Evolutionary conservation across 208 protist species (phyloP).

Genomic region (Phytomonas sp.): DNA sequence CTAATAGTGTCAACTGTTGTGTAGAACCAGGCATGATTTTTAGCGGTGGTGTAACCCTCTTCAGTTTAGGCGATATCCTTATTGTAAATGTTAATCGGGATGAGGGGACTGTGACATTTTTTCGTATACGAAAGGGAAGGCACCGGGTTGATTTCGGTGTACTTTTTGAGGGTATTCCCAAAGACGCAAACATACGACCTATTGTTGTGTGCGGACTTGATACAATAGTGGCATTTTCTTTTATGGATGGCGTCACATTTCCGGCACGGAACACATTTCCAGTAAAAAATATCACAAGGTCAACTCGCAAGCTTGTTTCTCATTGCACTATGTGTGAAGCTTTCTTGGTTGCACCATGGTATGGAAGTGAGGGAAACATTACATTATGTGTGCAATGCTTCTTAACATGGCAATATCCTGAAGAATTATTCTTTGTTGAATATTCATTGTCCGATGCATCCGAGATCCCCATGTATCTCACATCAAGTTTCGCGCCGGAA

Average conservation of each 20-base stretch:
- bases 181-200: slow-evolving; percentile 35
- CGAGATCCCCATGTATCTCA: slow-evolving; percentile 48
- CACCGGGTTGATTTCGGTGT: slow-evolving; percentile 65
- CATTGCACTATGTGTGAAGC: slow-evolving; percentile 29
- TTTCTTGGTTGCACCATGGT: slow-evolving; percentile 35
- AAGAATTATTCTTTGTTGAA: slow-evolving; percentile 54
- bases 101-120: slow-evolving; percentile 62
- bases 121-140: slow-evolving; percentile 42
- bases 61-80: slow-evolving; percentile 59
- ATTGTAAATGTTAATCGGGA: slow-evolving; percentile 52
- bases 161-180: slow-evolving; percentile 64
- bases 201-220: slow-evolving; percentile 61
- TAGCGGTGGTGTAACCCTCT: slow-evolving; percentile 53
- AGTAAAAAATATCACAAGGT: slow-evolving; percentile 33
- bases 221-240: slow-evolving; percentile 76
- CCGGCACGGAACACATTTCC: slow-evolving; percentile 65
- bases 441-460: slow-evolving; percentile 11
- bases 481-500: slow-evolving; percentile 44
- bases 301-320: slow-evolving; percentile 16
- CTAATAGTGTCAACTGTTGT: slow-evolving; percentile 82
- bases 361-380: slow-evolving; percentile 51
- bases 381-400: slow-evolving; percentile 74
- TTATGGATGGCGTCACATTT: slow-evolving; percentile 54
- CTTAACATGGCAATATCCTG: slow-evolving; percentile 66
- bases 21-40: slow-evolving; percentile 78